A percentile compares a stretch with the other conserved stretches of the same genome.
phyloP scores from a whole-genome alignment of 257 asterid species.

The Lycium barbarum region DNA sequence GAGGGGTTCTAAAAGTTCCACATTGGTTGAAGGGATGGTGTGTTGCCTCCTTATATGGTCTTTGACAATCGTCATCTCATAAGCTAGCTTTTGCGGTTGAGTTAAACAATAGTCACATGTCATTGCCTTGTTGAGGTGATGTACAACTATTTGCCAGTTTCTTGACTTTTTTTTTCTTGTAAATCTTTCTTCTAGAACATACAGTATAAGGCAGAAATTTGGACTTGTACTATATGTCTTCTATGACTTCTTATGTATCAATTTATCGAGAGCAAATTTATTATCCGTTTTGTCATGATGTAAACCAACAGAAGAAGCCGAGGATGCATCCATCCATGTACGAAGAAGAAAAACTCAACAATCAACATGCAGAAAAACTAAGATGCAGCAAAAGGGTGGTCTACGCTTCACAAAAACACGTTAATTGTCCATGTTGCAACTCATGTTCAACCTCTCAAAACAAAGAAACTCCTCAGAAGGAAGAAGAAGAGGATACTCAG shows the following conservation, averaged over 20 bases:
- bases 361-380: constrained; percentile 47
- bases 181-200: not conserved
- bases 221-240: not conserved
- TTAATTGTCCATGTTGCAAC: constrained; percentile 51
- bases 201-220: constrained; percentile 2
- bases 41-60: not conserved
- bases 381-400: constrained; percentile 61
- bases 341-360: constrained; percentile 46
- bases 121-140: not conserved
- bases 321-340: constrained; percentile 78
- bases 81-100: not conserved
- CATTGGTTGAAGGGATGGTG: not conserved
- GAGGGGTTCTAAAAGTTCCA: not conserved
- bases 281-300: not conserved
- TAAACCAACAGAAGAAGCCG: constrained; percentile 57
- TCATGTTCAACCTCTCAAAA: constrained; percentile 40
- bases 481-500: constrained; percentile 33
- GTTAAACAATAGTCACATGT: not conserved
- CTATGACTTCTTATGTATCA: not conserved
- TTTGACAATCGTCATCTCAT: not conserved
- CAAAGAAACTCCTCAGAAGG: constrained; percentile 41
- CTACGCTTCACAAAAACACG: constrained; percentile 41
- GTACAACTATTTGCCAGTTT: not conserved
- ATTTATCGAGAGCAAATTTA: not conserved
- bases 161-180: constrained; percentile 2